Base-by-base conservation (phyloP, 371 early-diverging fungal genomes). In the Mortierella sp. region DNA sequence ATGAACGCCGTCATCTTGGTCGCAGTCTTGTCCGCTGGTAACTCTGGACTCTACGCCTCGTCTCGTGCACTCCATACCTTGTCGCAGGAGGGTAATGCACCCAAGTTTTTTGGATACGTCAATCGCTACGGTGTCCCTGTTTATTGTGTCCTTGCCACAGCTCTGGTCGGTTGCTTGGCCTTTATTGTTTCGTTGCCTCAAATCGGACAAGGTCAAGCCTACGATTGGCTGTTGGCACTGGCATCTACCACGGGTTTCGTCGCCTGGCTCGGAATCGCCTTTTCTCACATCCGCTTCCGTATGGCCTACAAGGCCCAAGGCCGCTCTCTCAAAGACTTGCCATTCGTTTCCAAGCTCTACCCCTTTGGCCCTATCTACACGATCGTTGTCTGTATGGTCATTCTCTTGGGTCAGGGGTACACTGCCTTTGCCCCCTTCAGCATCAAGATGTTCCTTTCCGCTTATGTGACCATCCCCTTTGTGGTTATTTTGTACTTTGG, bases 1-100 rank as follows among this genome's bases (percentile, higher is more conserved):
- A 94, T 96, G 94, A 96, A 96, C 74, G 96, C 94, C 21, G 90
- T 96, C 68, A 92, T 96, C 65, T 83, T 96, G 24, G 87, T 94
- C 26, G 93, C 89, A 70, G 92, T 84, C 91, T 92, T 45, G 48
- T 94, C 95, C 9, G 96, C 96, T 71, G 95, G 94, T 65, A 96
- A 96, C 88, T 94, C 94, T 48, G 94, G 94, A 48, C 90, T 96
- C 0, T 96, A 96, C 65, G 93, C 94, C 9, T 93, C 94, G 19
- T 92, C 93, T 8, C 93, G 96, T 75, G 93, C 93, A 1, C 84
- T 96, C n/a, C 89, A 93, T 85, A 89, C 92, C 9, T 83, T 96
- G 65, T 92, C 95, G 34, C 84, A 91, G 28, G 92, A 94, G 78
- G 94, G 93, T 24, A 91, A 91, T 75, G 95, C 95, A 9, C 95